Conservation (phyloP, 164 flowering plant species). For the Liquidambar formosana region DNA sequence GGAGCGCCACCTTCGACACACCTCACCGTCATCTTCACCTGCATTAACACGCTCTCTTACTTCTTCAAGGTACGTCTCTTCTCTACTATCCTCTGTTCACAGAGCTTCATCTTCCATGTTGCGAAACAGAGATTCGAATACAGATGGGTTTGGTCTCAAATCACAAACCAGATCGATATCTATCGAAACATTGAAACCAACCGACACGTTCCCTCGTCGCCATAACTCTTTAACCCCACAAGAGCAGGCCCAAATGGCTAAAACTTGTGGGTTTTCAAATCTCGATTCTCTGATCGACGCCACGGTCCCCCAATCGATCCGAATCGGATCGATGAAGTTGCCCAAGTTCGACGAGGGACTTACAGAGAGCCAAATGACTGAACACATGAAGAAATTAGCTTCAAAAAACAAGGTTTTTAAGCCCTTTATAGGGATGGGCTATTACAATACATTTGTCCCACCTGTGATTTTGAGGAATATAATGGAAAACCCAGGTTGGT, state of each 20-base stretch:
- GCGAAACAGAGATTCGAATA: slow-evolving; percentile 8
- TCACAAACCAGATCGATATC: slow-evolving; percentile 59
- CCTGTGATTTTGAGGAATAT: slow-evolving; percentile 85
- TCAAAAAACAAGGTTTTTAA: slow-evolving; percentile 78
- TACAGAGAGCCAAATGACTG: slow-evolving; percentile 90
- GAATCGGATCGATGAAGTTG: slow-evolving; percentile 63
- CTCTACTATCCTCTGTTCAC: slow-evolving; percentile 47
- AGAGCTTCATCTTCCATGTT: slow-evolving; percentile 20
- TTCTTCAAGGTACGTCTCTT: slow-evolving; percentile 68
- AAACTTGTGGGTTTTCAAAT: slow-evolving; percentile 53
- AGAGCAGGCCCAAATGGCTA: slow-evolving; percentile 79
- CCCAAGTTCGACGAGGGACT: slow-evolving; percentile 78
- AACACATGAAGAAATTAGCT: slow-evolving; percentile 72
- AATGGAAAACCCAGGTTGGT: slow-evolving; percentile 98
- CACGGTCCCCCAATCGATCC: slow-evolving; percentile 88
- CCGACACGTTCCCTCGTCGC: slow-evolving; percentile 92
- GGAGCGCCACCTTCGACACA: slow-evolving; percentile 31
- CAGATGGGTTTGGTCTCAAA: slow-evolving; percentile 23
- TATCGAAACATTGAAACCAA: slow-evolving; percentile 71
- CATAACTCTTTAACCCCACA: slow-evolving; percentile 93
- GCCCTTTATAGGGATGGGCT: slow-evolving; percentile 96
- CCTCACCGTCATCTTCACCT: slow-evolving; percentile 24
- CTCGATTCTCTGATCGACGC: slow-evolving; percentile 83
- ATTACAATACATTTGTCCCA: slow-evolving; percentile 83
- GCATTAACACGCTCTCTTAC: slow-evolving; percentile 13